These are phyloP conservation scores for Abrus precatorius DNA, from an alignment of 306 rosid genomes.

Conservation along the genomic window DNA sequence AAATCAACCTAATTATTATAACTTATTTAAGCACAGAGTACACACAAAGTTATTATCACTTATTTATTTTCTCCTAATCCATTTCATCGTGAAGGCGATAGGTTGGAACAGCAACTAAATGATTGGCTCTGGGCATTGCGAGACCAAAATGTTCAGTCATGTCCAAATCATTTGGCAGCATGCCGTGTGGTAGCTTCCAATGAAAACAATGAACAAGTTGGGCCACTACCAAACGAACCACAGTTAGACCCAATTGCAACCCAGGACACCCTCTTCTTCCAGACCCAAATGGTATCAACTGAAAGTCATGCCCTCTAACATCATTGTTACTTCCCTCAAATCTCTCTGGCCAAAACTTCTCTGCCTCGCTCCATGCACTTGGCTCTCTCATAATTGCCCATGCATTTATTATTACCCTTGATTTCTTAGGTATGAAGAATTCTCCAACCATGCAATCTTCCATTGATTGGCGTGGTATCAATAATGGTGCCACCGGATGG, in stretches of 20 bases:
- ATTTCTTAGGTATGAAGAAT: constrained; percentile 59
- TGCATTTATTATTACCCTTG: constrained; percentile 50
- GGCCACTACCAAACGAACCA: constrained; percentile 43
- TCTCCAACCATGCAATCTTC: constrained; percentile 65
- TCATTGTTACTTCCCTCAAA: constrained; percentile 46
- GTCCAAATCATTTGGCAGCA: constrained; percentile 42
- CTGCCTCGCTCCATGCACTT: constrained; percentile 40
- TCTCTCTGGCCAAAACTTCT: constrained; percentile 59
- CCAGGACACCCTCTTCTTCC: constrained; percentile 58
- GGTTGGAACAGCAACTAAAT: constrained; percentile 34
- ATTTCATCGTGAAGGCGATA: constrained; percentile 26
- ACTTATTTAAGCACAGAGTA: not conserved
- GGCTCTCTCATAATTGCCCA: constrained; percentile 55
- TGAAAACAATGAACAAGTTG: constrained; percentile 58
- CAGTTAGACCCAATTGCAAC: constrained; percentile 43
- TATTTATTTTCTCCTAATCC: not conserved
- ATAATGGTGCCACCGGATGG: constrained; percentile 71
- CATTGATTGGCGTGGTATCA: constrained; percentile 61
- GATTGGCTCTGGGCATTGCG: constrained; percentile 48
- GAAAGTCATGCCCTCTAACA: constrained; percentile 50
- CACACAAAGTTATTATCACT: not conserved
- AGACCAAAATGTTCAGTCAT: constrained; percentile 57
- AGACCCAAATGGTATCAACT: constrained; percentile 54
- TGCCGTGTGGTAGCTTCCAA: constrained; percentile 49
- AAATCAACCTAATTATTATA: not conserved